Conservation (phyloP, 1,139 yeast genomes). For the Candida smagusa region DNA sequence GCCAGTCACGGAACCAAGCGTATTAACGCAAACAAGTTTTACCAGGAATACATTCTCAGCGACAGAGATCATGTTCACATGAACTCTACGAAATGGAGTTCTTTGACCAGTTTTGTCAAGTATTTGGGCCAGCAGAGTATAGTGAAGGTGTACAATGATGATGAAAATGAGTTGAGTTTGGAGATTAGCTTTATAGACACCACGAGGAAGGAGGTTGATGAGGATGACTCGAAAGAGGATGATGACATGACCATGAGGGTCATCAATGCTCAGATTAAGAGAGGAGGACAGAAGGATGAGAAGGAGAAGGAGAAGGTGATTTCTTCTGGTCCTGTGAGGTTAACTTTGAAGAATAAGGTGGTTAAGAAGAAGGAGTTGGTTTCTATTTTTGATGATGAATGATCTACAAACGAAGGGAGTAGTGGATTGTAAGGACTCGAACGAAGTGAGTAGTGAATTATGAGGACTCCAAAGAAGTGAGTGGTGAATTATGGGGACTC, state of each 20-base stretch:
- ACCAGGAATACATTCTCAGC: conserved; percentile 77
- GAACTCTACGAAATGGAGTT: conserved; percentile 82
- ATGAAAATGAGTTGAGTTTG: conserved; percentile 40
- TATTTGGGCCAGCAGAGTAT: conserved; percentile 58
- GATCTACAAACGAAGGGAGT: conserved; percentile 8
- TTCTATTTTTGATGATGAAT: conserved; percentile 10
- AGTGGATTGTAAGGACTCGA: neutral
- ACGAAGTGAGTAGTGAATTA: too few species aligned
- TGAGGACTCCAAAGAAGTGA: too few species aligned
- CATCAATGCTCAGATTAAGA: conserved; percentile 52
- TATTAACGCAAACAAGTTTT: conserved; percentile 79
- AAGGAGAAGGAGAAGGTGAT: neutral
- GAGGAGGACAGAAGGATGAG: conserved; percentile 28
- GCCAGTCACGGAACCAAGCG: conserved; percentile 78
- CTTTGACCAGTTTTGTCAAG: conserved; percentile 68
- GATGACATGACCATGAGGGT: conserved; percentile 31
- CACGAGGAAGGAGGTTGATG: conserved; percentile 19
- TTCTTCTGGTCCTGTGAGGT: conserved; percentile 8
- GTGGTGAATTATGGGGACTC: too few species aligned
- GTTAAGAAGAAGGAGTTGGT: conserved; percentile 2
- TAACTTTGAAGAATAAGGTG: conserved; percentile 5
- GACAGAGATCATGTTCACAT: conserved; percentile 84
- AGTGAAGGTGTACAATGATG: conserved; percentile 49
- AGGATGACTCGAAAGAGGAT: conserved; percentile 5
- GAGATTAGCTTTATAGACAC: conserved; percentile 23